These are phyloP conservation scores for Fusarium agapanthi DNA, from an alignment of 2,329 filamentous ascomycete species.

Conservation along the genomic window DNA sequence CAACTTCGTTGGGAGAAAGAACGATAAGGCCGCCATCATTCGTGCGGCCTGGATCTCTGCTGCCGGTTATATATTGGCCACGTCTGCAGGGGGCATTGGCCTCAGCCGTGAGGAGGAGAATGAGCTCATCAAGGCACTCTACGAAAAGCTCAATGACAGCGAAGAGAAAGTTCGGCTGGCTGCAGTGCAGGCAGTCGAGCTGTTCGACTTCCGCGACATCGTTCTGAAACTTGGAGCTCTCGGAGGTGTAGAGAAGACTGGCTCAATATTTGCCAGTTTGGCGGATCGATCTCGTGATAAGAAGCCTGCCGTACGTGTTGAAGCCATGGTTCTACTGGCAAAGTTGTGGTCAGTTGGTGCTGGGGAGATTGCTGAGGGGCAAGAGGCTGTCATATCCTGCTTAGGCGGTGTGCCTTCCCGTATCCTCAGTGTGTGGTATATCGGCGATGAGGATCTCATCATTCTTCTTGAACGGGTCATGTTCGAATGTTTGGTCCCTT, in stretches of 20 bases:
- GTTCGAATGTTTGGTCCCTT: slow-evolving; percentile 87
- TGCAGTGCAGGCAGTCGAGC: slow-evolving; percentile 84
- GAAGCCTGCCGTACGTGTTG: slow-evolving; percentile 80
- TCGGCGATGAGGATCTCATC: slow-evolving; percentile 88
- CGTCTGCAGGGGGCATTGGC: slow-evolving; percentile 89
- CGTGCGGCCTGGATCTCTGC: slow-evolving; percentile 87
- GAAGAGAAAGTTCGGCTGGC: slow-evolving; percentile 93
- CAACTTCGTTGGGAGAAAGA: slow-evolving; percentile 82
- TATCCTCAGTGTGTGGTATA: slow-evolving; percentile 88
- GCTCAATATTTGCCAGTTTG: slow-evolving; percentile 81
- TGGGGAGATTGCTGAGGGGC: slow-evolving; percentile 84
- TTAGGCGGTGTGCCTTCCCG: slow-evolving; percentile 83
- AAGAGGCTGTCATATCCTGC: slow-evolving; percentile 78
- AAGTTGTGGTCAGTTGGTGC: slow-evolving; percentile 94
- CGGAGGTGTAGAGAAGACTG: slow-evolving; percentile 78
- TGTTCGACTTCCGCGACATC: slow-evolving; percentile 82
- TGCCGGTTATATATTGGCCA: slow-evolving; percentile 86
- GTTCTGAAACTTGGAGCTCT: slow-evolving; percentile 81
- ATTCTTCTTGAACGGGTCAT: slow-evolving; percentile 84
- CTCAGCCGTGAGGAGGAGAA: slow-evolving; percentile 84
- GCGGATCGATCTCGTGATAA: slow-evolving; percentile 90
- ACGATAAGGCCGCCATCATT: slow-evolving; percentile 86
- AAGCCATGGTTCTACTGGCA: slow-evolving; percentile 84
- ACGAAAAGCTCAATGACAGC: slow-evolving; percentile 83
- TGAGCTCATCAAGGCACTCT: slow-evolving; percentile 75